Evolutionary conservation across 768 basidiomycete genomes (phyloP).

Genomic region (Suillus decipiens): DNA sequence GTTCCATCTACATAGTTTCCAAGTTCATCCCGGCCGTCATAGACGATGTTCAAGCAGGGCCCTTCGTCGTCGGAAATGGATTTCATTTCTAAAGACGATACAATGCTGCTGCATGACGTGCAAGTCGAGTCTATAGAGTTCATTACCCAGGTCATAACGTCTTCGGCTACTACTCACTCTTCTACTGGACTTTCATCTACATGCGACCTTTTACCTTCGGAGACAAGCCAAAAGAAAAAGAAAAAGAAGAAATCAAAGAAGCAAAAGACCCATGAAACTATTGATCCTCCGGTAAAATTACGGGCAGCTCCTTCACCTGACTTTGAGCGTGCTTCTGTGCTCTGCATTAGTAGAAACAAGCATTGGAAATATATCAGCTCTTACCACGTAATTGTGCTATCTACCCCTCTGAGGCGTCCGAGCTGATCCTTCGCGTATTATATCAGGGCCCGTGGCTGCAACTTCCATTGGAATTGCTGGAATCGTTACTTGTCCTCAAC

Average conservation of each 20-base stretch:
- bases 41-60: conserved; percentile 1
- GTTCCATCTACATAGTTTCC: not conserved
- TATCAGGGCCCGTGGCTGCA: conserved; percentile 88
- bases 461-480: conserved; percentile 82
- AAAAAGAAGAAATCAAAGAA: conserved; percentile 69
- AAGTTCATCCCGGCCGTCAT: conserved; percentile 3
- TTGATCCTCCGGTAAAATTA: conserved; percentile 30
- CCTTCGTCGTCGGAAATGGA: not conserved
- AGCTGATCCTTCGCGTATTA: conserved; percentile 5
- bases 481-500: conserved; percentile 78
- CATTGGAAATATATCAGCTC: conserved; percentile 95
- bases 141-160: conserved; percentile 11
- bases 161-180: conserved; percentile 23
- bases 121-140: conserved; percentile 6
- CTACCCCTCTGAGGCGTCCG: not conserved
- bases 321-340: conserved; percentile 56
- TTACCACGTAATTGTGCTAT: conserved; percentile 66
- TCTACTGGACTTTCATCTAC: conserved; percentile 28
- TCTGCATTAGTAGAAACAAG: conserved; percentile 91
- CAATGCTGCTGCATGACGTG: not conserved
- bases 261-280: conserved; percentile 43
- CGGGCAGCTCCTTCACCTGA: conserved; percentile 39
- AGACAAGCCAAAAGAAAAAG: conserved; percentile 59
- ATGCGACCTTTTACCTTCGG: conserved; percentile 18
- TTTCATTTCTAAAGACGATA: not conserved